A percentile compares a stretch with the other conserved stretches of the same genome.
Evolutionary conservation across 2,329 filamentous ascomycete genomes (phyloP).

Genomic region (Sphaceloma murrayae): DNA sequence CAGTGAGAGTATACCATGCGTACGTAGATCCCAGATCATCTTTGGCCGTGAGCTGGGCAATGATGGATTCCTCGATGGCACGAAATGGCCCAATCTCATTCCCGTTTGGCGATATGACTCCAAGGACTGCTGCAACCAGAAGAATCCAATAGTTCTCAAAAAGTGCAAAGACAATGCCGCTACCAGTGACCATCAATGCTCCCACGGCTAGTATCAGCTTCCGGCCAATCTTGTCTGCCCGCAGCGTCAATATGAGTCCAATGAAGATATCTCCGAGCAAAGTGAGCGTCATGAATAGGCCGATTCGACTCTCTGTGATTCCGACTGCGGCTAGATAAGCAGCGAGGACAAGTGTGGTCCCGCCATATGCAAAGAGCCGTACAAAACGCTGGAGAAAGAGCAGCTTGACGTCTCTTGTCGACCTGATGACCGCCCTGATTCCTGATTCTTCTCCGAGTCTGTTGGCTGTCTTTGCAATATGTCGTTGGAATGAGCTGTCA

Average conservation of each 20-base stretch:
- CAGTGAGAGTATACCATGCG: constrained; percentile 27
- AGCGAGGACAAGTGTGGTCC: constrained; percentile 28
- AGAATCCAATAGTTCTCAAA: constrained; percentile 25
- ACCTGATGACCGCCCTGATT: neutral
- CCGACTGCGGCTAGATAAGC: constrained; percentile 25
- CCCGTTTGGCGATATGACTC: constrained; percentile 28
- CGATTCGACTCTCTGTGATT: constrained; percentile 26
- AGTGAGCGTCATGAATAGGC: constrained; percentile 30
- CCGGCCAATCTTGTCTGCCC: constrained; percentile 27
- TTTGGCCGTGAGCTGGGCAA: constrained; percentile 26
- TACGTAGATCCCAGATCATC: constrained; percentile 25
- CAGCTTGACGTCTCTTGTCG: constrained; percentile 15
- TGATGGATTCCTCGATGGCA: constrained; percentile 28
- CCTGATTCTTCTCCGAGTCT: constrained; percentile 11
- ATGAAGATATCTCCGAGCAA: constrained; percentile 28
- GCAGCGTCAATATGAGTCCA: constrained; percentile 24
- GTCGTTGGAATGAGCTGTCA: too few species aligned
- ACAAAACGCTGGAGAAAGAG: constrained; percentile 27
- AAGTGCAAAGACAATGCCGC: constrained; percentile 25
- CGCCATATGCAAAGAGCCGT: constrained; percentile 54
- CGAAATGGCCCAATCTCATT: constrained; percentile 31
- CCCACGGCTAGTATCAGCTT: constrained; percentile 25
- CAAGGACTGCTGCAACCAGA: constrained; percentile 27
- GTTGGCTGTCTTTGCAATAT: neutral
- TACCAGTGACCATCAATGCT: constrained; percentile 24